Base-by-base conservation (phyloP, 768 basidiomycete species). In the Hydnomerulius pinastri region DNA sequence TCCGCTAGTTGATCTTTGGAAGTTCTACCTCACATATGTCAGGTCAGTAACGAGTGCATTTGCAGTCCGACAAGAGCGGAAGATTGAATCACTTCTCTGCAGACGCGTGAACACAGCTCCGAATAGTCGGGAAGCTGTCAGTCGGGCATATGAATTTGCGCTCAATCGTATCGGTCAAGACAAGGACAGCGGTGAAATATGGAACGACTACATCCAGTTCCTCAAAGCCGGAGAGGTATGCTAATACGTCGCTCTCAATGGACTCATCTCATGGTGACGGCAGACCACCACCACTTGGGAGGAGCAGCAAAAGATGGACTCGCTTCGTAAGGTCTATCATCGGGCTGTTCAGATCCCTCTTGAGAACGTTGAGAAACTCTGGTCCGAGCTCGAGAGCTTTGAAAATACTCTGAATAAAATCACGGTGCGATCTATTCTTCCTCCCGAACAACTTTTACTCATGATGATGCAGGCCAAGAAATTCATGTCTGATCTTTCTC, bases 201-300 rank as follows among this genome's bases (percentile, higher is more conserved):
- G 96, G 95, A 79, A 75, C 50, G 95, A 98, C 60, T 98, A 95
- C 62, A 89, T 98, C 63, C 82, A 87, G 51, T 98, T 97, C 66
- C 69, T 99, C 43, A 85, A 82, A 56, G 79, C 83, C 13, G 87
- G 83, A 35, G 88, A 89, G 73, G 91, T 90, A 58, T 62, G 85
- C 64, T 28, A 17, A 35, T 25, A n/a, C 12, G 15, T 11, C 43
- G 39, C 18, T 53, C n/a, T 23, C 11, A 15, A 3, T 8, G 30
- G 46, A 25, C 28, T 30, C 33, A 32, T 39, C 48, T 64, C 29
- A 56, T 32, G 27, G 21, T 40, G 10, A 46, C 41, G 35, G 13
- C 59, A 82, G 83, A 77, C 87, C 0, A 81, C 79, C 11, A 90
- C 87, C 21, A 92, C 92, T 17, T 98, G 95, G 94, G 96, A 98